A percentile compares a stretch with the other conserved stretches of the same genome.
phyloP scores from a whole-genome alignment of 495 filamentous ascomycete genomes.

The Chaetomium cochliodes region DNA sequence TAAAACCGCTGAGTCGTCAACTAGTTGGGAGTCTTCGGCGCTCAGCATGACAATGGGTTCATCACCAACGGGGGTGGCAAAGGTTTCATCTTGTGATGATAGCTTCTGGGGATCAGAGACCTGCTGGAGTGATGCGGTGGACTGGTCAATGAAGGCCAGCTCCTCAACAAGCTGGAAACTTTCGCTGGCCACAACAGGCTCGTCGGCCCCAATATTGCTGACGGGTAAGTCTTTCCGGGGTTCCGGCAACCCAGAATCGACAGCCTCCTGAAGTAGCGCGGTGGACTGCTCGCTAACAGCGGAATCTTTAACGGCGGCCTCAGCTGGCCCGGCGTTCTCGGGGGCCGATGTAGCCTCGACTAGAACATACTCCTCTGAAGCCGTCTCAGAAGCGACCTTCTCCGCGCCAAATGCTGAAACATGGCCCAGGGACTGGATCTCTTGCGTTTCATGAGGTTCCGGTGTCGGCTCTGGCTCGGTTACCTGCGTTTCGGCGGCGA shows the following conservation, averaged over 20 bases:
- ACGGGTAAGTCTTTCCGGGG: neutral
- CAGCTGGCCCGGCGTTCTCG: slow-evolving; percentile 14
- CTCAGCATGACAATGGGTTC: slow-evolving; percentile 8
- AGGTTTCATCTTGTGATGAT: slow-evolving; percentile 6
- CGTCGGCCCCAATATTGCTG: neutral
- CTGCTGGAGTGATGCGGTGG: slow-evolving; percentile 20
- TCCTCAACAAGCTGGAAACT: slow-evolving; percentile 21
- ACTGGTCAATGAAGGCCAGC: slow-evolving; percentile 20
- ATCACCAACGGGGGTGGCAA: slow-evolving; percentile 1
- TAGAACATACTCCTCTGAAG: slow-evolving; percentile 30
- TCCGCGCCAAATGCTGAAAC: neutral
- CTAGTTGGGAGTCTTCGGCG: slow-evolving; percentile 8
- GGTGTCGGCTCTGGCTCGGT: neutral
- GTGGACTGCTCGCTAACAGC: neutral
- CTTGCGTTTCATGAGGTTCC: neutral
- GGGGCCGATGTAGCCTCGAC: slow-evolving; percentile 23
- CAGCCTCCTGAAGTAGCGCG: slow-evolving; percentile 9
- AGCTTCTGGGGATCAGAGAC: slow-evolving; percentile 16
- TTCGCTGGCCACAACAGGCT: neutral
- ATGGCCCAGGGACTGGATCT: neutral
- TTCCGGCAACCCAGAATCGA: slow-evolving; percentile 7
- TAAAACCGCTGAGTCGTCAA: neutral
- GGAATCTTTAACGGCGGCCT: slow-evolving; percentile 19
- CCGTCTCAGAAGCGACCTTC: slow-evolving; percentile 11
- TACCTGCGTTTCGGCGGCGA: neutral